These are phyloP conservation scores for Yamadazyma aaseri DNA, from an alignment of 1,139 yeast species.

Conservation along the genomic window DNA sequence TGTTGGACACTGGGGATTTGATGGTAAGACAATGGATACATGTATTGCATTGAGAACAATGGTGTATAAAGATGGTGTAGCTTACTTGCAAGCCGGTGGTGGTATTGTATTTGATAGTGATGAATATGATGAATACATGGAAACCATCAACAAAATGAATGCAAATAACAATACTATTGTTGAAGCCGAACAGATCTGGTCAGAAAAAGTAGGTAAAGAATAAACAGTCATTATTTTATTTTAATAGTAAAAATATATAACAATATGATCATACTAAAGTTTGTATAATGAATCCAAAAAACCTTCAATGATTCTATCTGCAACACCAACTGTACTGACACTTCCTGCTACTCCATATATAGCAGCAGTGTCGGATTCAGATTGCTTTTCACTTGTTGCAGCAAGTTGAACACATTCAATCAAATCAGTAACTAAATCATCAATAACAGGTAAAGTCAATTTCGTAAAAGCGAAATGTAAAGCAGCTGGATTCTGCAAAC, in stretches of 20 bases:
- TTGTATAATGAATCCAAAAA: constrained; percentile 80
- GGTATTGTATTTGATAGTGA: constrained; percentile 96
- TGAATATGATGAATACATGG: constrained; percentile 91
- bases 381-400: constrained; percentile 24
- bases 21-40: constrained; percentile 90
- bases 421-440: constrained; percentile 59
- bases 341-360: constrained; percentile 95
- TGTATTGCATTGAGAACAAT: constrained; percentile 96
- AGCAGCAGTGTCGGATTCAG: constrained; percentile 70
- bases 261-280: constrained; percentile 14
- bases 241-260: neutral
- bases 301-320: constrained; percentile 71
- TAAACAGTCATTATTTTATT: neutral
- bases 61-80: constrained; percentile 88
- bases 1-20: constrained; percentile 98
- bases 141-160: constrained; percentile 95
- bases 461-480: constrained; percentile 85
- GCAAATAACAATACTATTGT: constrained; percentile 88
- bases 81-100: constrained; percentile 97
- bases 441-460: constrained; percentile 62
- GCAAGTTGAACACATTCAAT: constrained; percentile 45
- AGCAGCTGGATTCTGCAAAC: constrained; percentile 88
- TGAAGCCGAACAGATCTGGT: constrained; percentile 86
- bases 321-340: constrained; percentile 80
- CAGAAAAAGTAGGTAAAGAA: constrained; percentile 40